Evolutionary conservation across 805 yeast species (phyloP).

Genomic region (Hanseniaspora pseudoguilliermondii): DNA sequence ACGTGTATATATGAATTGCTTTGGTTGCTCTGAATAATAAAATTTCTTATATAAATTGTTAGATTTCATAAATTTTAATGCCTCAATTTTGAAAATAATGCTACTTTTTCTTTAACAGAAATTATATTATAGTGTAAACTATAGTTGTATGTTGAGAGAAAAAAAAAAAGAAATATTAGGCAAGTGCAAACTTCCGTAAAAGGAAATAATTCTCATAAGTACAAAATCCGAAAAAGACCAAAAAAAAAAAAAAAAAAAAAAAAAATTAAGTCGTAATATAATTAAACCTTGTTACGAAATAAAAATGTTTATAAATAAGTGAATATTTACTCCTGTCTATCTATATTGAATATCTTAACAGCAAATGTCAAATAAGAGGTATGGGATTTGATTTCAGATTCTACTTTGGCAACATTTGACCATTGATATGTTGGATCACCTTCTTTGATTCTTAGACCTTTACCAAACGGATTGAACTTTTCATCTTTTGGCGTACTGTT

Average conservation of each 20-base stretch:
- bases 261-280: neutral
- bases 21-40: neutral
- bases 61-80: neutral
- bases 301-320: neutral
- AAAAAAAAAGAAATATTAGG: neutral
- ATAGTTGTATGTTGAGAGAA: neutral
- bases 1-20: neutral
- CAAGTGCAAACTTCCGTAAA: neutral
- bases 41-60: neutral
- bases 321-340: constrained; percentile 16
- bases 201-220: neutral
- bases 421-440: constrained; percentile 75
- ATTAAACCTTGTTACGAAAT: neutral
- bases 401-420: constrained; percentile 74
- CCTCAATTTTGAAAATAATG: neutral
- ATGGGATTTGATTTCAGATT: constrained; percentile 79
- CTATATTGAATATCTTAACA: constrained; percentile 28
- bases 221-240: neutral
- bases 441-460: constrained; percentile 69
- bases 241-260: neutral
- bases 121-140: too few relatives aligned
- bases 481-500: constrained; percentile 28
- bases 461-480: constrained; percentile 87
- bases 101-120: too few relatives aligned
- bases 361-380: constrained; percentile 94